These are phyloP conservation scores for Auricularia auricula-judae DNA, from an alignment of 768 basidiomycete genomes.

Conservation along the genomic window DNA sequence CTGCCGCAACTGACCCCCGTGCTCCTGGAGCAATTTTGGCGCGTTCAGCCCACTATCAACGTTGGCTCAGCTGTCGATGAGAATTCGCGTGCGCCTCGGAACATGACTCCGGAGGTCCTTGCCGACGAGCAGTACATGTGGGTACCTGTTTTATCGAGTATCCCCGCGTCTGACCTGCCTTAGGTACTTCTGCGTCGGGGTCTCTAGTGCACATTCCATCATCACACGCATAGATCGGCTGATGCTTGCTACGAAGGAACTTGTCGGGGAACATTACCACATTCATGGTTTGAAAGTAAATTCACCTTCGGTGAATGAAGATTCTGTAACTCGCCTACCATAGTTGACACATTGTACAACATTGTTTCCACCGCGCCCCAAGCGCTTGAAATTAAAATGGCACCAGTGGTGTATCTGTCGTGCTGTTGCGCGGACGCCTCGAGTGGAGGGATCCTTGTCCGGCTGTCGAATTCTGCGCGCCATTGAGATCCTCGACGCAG, in stretches of 20 bases:
- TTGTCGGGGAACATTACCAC: constrained; percentile 81
- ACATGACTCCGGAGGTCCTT: constrained; percentile 61
- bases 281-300: constrained; percentile 40
- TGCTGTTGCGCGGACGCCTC: too few relatives aligned
- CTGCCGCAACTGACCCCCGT: constrained; percentile 83
- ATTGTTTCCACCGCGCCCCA: too few relatives aligned
- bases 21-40: constrained; percentile 39
- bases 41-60: constrained; percentile 45
- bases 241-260: constrained; percentile 74
- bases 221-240: constrained; percentile 65
- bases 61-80: constrained; percentile 67
- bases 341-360: too few relatives aligned
- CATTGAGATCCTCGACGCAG: too few relatives aligned
- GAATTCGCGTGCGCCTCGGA: constrained; percentile 60
- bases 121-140: constrained; percentile 72
- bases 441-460: too few relatives aligned
- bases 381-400: too few relatives aligned
- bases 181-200: constrained; percentile 63
- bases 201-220: constrained; percentile 56
- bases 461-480: too few relatives aligned
- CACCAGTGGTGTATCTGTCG: too few relatives aligned
- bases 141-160: constrained; percentile 13
- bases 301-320: too few relatives aligned
- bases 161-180: background rate
- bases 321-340: too few relatives aligned